Conservation (phyloP, 2,329 filamentous ascomycete species). For the Atkinsonella texensis region DNA sequence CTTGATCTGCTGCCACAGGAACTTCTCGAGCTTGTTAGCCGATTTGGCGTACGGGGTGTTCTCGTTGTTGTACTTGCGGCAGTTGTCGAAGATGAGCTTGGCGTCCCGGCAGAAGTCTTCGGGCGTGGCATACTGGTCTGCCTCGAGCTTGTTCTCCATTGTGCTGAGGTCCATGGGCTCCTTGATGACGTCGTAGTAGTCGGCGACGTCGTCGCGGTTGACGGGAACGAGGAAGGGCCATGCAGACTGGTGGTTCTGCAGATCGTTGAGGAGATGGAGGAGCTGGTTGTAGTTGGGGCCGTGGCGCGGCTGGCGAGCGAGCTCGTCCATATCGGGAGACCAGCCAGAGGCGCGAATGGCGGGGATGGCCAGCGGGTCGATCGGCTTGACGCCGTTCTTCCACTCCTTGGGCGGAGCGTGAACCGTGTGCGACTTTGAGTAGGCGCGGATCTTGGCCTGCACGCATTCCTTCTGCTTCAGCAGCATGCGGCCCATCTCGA, state of each 20-base stretch:
- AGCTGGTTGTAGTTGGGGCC: slow-evolving; percentile 95
- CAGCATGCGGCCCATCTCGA: slow-evolving; percentile 86
- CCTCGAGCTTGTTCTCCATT: slow-evolving; percentile 81
- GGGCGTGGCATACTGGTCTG: slow-evolving; percentile 79
- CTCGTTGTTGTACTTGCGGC: slow-evolving; percentile 91
- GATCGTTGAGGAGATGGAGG: slow-evolving; percentile 80
- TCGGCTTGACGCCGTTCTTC: slow-evolving; percentile 60
- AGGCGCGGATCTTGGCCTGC: slow-evolving; percentile 85
- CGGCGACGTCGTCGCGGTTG: slow-evolving; percentile 90
- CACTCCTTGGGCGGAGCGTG: slow-evolving; percentile 79
- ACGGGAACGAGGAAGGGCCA: slow-evolving; percentile 95
- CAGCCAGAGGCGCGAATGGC: slow-evolving; percentile 89
- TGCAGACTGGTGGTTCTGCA: slow-evolving; percentile 84
- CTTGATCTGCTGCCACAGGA: slow-evolving; percentile 88
- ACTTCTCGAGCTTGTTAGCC: slow-evolving; percentile 85
- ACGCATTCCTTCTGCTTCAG: slow-evolving; percentile 96
- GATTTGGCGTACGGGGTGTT: slow-evolving; percentile 90
- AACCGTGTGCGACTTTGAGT: slow-evolving; percentile 77
- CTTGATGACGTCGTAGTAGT: slow-evolving; percentile 98
- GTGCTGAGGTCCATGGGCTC: slow-evolving; percentile 94
- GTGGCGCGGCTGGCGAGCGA: slow-evolving; percentile 87
- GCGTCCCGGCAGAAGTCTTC: slow-evolving; percentile 90
- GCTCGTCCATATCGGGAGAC: slow-evolving; percentile 95
- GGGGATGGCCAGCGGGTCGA: slow-evolving; percentile 76
- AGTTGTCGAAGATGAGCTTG: slow-evolving; percentile 85